Evolutionary conservation across 2,329 filamentous ascomycete genomes (phyloP).

Genomic region (Colletotrichum sp.): DNA sequence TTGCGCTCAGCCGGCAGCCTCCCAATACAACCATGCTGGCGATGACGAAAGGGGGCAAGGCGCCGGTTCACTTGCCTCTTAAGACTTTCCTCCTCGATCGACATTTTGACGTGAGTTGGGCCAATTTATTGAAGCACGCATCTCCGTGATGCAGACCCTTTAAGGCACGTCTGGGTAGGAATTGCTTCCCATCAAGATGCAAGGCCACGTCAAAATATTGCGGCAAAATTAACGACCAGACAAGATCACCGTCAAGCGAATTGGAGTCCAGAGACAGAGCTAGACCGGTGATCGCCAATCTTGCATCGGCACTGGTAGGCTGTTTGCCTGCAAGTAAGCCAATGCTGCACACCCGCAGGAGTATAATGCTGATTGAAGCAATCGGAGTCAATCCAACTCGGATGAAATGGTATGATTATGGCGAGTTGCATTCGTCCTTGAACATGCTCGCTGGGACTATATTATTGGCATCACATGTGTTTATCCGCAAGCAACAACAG

Average conservation of each 20-base stretch:
- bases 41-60: background rate
- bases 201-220: background rate
- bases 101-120: rapidly evolving
- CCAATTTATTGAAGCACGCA: background rate
- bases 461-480: background rate
- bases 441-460: background rate
- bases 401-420: background rate
- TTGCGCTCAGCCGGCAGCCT: background rate
- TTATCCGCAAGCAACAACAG: background rate
- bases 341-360: background rate
- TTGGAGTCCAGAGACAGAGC: background rate
- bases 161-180: background rate
- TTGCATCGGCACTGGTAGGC: background rate
- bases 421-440: background rate
- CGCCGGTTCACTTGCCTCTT: background rate
- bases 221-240: background rate
- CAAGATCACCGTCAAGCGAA: background rate
- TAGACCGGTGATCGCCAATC: background rate
- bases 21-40: background rate
- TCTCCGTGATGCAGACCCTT: background rate
- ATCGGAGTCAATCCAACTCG: background rate
- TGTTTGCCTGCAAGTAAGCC: background rate
- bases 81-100: background rate
- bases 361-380: background rate
- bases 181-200: background rate